Base-by-base conservation (phyloP, 2,329 filamentous ascomycete genomes). In the Eurotiales sp. region DNA sequence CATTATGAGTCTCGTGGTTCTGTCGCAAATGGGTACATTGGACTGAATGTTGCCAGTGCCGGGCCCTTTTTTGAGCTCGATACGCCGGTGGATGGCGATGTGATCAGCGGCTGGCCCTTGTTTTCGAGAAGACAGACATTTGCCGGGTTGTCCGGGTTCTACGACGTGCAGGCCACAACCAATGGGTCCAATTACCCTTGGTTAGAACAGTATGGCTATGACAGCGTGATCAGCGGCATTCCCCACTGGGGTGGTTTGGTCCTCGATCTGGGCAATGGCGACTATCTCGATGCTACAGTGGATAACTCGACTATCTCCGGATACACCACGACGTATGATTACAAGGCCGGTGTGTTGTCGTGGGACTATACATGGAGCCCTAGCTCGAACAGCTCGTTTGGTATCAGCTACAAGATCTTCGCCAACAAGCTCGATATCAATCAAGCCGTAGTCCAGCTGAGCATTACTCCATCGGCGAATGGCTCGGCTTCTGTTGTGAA, bases 301-400 rank as follows among this genome's bases (percentile, higher is more conserved):
- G 73, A 81, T 42, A 77, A 75, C 27, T 69, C 69, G 0, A 80
- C 83, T 12, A 80, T 90, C 50, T 77, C 76, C 3, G 70, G 80
- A 53, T 89, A 87, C 61, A 67, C 64, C 11, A 82, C 84, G 0
- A 81, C 76, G 0, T 74, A 86, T 47, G 79, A 85, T 59, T 80
- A 86, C 60, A 80, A 79, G 57, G 77, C 75, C n/a, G 86, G 83
- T 0, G 63, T 85, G 8, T 71, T 84, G 54, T 76, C 74, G 12
- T 89, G 86, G 83, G 71, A 74, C 3, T 87, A 86, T 59, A 81
- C 71, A 6, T 90, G 86, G 86, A 78, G 71, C 2, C 86, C 85
- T 1, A 66, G 69, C n/a, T n/a, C n/a, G 3, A 70, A 70, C 12
- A 71, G 68, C 2, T 70, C 73, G 0, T 83, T 85, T 52, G 72